phyloP scores from a whole-genome alignment of 495 filamentous ascomycete species.

The Penicillium simplicissimum region DNA sequence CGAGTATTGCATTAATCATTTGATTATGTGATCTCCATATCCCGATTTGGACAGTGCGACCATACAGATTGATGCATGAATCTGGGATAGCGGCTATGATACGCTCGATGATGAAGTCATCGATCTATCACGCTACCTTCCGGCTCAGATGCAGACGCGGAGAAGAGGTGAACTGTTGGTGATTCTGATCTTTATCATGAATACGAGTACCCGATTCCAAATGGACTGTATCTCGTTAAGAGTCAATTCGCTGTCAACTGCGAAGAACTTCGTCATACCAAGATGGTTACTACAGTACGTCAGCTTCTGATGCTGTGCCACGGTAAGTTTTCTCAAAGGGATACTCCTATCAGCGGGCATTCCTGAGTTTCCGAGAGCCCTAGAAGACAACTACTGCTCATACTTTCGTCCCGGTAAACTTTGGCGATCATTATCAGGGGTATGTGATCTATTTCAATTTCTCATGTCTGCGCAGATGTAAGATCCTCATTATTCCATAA shows the following conservation, averaged over 20 bases:
- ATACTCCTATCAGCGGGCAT: neutral
- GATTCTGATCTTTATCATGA: neutral
- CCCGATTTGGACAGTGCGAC: slow-evolving; percentile 11
- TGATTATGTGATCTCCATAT: slow-evolving; percentile 22
- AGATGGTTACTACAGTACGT: neutral
- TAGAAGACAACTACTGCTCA: neutral
- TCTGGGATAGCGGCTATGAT: slow-evolving; percentile 4
- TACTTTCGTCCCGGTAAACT: neutral
- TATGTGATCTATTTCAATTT: neutral
- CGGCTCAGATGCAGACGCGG: neutral
- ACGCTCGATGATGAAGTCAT: slow-evolving; percentile 29
- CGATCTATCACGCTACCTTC: slow-evolving; percentile 6
- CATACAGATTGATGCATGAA: slow-evolving; percentile 3
- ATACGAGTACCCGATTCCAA: too few relatives aligned
- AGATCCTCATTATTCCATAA: neutral
- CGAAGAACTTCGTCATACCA: neutral
- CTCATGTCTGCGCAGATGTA: neutral
- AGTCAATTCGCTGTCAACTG: neutral
- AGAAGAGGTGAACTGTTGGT: neutral
- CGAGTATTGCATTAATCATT: neutral
- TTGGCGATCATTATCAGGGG: neutral
- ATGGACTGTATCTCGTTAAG: too few relatives aligned
- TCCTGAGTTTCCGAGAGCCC: neutral
- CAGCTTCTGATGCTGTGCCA: neutral
- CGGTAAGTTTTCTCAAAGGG: neutral